Base-by-base conservation (phyloP, 805 yeast species). In the Kazachstania psychrophila region DNA sequence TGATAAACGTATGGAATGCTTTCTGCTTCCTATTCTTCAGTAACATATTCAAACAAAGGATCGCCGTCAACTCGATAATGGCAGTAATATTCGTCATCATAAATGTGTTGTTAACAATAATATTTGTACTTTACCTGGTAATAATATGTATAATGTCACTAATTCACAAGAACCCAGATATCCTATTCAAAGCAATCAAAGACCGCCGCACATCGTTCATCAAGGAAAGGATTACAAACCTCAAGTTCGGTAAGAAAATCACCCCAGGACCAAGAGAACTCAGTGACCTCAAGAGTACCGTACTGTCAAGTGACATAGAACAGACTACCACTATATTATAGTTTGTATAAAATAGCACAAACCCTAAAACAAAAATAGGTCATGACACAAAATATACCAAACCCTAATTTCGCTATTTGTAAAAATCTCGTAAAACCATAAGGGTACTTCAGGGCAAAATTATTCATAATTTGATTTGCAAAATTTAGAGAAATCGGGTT, bases 201-300 rank as follows among this genome's bases (percentile, higher is more conserved):
- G 97, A 89, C 60, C 97, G 92, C 56, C 75, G 97, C 56, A 89
- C 82, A 34, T 83, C 96, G 13, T 92, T 89, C 59, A 82, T 89
- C 5, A 18, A 16, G 13, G n/a, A 8, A 7, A 7, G 27, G 12
- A 9, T n/a, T n/a, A n/a, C n/a, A n/a, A n/a, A n/a, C n/a, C n/a
- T n/a, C n/a, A n/a, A n/a, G n/a, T n/a, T n/a, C n/a, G n/a, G 6
- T 9, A 24, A 24, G 13, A 12, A 12, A 7, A n/a, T n/a, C n/a
- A n/a, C n/a, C n/a, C n/a, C 27, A 24, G 13, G 12, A 24, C 12
- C 12, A 9, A 7, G 12, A 24, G 24, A 23, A 9, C 12, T 9
- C 12, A 25, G 28, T 25, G 28, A 25, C 6, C 6, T 12, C 13
- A 25, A n/a, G 13, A 25, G 6, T 6, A 10, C 28, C 6, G 14